phyloP scores from a whole-genome alignment of 2,329 filamentous ascomycete species.

The Metarhizium rileyi region DNA sequence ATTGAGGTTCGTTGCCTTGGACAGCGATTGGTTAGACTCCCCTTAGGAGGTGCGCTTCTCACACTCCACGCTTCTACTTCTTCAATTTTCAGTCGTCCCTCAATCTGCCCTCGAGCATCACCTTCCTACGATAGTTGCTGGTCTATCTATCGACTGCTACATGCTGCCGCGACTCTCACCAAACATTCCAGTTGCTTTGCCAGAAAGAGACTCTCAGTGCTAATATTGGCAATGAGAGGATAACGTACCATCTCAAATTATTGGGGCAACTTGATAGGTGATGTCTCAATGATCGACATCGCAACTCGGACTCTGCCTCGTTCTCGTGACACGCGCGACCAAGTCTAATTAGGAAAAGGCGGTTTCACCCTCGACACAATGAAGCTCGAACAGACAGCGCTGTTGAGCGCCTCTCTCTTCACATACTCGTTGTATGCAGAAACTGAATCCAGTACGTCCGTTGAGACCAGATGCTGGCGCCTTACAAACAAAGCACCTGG shows the following conservation, averaged over 20 bases:
- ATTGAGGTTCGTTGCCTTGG: too few species aligned
- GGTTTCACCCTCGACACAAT: conserved; percentile 7
- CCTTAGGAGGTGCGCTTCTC: too few species aligned
- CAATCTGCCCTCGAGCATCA: too few species aligned
- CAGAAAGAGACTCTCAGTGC: not conserved
- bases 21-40: too few species aligned
- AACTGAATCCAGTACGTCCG: conserved; percentile 1
- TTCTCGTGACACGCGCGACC: not conserved
- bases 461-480: conserved; percentile 1
- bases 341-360: not conserved
- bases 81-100: too few species aligned
- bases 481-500: too few species aligned
- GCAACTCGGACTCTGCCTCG: not conserved
- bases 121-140: too few species aligned
- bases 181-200: not conserved
- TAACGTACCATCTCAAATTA: conserved; percentile 1
- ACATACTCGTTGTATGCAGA: conserved; percentile 8
- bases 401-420: conserved; percentile 11
- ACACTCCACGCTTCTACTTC: too few species aligned
- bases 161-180: not conserved
- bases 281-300: conserved; percentile 3
- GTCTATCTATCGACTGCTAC: too few species aligned
- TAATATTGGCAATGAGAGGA: not conserved
- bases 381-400: conserved; percentile 9
- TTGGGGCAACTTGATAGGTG: conserved; percentile 4